Evolutionary conservation across 352 stramenopile genomes (phyloP).

Genomic region (Globisporangium ultimum): DNA sequence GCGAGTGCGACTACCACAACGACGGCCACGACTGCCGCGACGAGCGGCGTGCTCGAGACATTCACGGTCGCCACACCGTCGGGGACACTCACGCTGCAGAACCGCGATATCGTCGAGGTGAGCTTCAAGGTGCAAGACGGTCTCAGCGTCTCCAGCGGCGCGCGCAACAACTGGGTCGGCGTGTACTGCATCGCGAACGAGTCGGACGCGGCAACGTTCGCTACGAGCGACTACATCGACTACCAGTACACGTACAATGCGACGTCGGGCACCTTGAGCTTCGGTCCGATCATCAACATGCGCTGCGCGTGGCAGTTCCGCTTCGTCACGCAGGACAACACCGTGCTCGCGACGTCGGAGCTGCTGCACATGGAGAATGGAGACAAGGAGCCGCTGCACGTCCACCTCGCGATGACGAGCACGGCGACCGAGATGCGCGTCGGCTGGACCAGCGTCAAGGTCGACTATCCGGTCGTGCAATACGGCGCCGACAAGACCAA

Average conservation of each 20-base stretch:
- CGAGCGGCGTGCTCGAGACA: background rate
- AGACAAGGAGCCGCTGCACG: slow-evolving; percentile 31
- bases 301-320: slow-evolving; percentile 18
- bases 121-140: background rate
- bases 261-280: background rate
- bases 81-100: background rate
- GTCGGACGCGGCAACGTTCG: background rate
- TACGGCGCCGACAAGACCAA: slow-evolving; percentile 26
- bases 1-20: background rate
- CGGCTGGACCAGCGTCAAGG: slow-evolving; percentile 47
- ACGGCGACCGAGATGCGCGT: slow-evolving; percentile 39
- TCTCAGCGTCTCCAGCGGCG: background rate
- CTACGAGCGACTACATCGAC: background rate
- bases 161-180: slow-evolving; percentile 2
- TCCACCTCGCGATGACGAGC: slow-evolving; percentile 13
- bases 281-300: slow-evolving; percentile 19
- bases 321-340: slow-evolving; percentile 9
- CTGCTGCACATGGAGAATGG: slow-evolving; percentile 36
- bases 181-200: slow-evolving; percentile 7
- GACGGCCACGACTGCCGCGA: background rate
- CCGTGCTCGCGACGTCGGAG: slow-evolving; percentile 9
- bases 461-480: slow-evolving; percentile 28
- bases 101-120: slow-evolving; percentile 1
- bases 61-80: background rate
- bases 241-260: background rate